Evolutionary conservation across 345 rosid genomes (phyloP).

Genomic region (Lepidium sativum): DNA sequence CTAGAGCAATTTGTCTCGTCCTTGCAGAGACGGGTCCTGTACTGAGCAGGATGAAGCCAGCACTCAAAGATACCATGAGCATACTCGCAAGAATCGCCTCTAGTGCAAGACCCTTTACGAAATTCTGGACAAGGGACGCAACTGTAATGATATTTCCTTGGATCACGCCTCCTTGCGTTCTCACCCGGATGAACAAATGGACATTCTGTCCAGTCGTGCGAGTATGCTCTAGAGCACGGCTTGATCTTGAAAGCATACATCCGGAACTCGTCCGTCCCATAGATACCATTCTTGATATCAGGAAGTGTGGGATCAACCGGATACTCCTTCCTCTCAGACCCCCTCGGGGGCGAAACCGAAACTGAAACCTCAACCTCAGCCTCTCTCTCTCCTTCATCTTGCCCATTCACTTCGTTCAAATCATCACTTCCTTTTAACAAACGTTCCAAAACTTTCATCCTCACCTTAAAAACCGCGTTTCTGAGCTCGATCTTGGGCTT

Average conservation of each 20-base stretch:
- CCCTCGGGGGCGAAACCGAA: slow-evolving; percentile 27
- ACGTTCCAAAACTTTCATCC: slow-evolving; percentile 49
- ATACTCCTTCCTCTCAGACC: slow-evolving; percentile 73
- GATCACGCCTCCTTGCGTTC: slow-evolving; percentile 93
- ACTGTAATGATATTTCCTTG: slow-evolving; percentile 76
- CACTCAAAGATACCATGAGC: slow-evolving; percentile 93
- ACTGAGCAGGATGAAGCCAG: slow-evolving; percentile 98
- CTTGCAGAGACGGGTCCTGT: slow-evolving; percentile 79
- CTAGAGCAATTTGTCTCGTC: slow-evolving; percentile 68
- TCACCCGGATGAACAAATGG: slow-evolving; percentile 97
- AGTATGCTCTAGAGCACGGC: slow-evolving; percentile 95
- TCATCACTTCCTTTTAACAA: slow-evolving; percentile 34
- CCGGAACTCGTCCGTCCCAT: slow-evolving; percentile 85
- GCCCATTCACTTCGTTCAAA: slow-evolving; percentile 28
- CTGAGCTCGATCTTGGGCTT: too few relatives aligned
- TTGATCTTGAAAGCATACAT: slow-evolving; percentile 85
- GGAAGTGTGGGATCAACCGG: slow-evolving; percentile 79
- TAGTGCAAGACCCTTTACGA: slow-evolving; percentile 77
- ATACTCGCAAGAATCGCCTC: slow-evolving; percentile 79
- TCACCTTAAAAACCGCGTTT: slow-evolving; percentile 30
- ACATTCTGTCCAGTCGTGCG: slow-evolving; percentile 96
- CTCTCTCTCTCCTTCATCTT: slow-evolving; percentile 27
- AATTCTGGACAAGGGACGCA: slow-evolving; percentile 97
- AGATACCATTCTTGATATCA: slow-evolving; percentile 71
- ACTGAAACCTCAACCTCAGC: neutral